phyloP scores from a whole-genome alignment of 2,329 filamentous ascomycete species.

The Apiospora malaysiana region DNA sequence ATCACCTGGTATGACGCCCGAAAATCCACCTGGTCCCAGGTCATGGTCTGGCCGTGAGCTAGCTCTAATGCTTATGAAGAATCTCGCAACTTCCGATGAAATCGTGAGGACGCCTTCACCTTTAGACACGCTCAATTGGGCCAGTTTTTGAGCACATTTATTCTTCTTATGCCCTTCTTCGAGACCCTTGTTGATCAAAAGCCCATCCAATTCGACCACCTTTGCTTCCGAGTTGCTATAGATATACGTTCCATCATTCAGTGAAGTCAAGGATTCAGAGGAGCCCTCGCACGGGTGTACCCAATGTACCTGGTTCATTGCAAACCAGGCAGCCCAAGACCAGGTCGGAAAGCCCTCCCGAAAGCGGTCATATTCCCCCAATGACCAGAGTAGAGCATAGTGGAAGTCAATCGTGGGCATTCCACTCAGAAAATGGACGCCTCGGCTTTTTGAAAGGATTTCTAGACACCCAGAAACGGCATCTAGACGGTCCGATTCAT shows the following conservation, averaged over 20 bases:
- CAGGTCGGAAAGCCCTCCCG: no score
- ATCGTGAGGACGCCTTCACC: not conserved
- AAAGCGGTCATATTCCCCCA: no score
- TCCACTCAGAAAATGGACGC: no score
- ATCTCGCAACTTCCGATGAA: not conserved
- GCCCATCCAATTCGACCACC: not conserved
- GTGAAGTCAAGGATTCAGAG: not conserved
- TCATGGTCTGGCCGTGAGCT: not conserved
- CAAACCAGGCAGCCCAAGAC: no score
- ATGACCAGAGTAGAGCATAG: no score
- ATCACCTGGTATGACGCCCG: not conserved
- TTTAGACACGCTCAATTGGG: not conserved
- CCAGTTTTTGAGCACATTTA: not conserved
- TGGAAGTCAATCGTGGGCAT: no score
- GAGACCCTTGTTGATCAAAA: not conserved
- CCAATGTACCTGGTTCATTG: no score
- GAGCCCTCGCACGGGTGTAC: not conserved
- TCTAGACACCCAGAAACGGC: constrained; percentile 15
- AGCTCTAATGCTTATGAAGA: not conserved
- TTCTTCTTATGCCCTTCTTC: not conserved
- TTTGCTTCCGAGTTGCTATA: not conserved
- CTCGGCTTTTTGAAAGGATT: not conserved
- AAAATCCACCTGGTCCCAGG: not conserved
- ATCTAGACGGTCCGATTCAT: constrained; percentile 3
- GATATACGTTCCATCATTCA: not conserved